These are phyloP conservation scores for Pestalotiopsis sp. DNA, from an alignment of 2,329 filamentous ascomycete species.

Conservation along the genomic window DNA sequence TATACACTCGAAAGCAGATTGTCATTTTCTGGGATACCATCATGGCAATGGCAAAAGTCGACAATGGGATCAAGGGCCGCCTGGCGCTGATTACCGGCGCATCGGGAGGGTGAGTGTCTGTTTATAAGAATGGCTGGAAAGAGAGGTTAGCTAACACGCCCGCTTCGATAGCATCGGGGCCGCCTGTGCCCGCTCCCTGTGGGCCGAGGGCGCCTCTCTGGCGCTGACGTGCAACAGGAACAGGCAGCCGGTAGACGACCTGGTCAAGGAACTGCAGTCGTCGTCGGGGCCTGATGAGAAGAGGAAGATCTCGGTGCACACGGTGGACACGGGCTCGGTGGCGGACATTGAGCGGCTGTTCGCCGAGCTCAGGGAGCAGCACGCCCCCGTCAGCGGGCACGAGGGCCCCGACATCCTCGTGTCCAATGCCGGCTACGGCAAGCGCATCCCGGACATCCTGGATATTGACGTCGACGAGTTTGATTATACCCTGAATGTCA, in stretches of 20 bases:
- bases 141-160: background rate
- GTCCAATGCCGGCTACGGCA: slow-evolving; percentile 67
- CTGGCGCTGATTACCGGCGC: slow-evolving; percentile 36
- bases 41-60: slow-evolving; percentile 25
- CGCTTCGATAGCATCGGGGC: slow-evolving; percentile 30
- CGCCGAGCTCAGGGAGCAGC: slow-evolving; percentile 49
- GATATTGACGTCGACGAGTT: slow-evolving; percentile 66
- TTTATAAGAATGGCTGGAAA: background rate
- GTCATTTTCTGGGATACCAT: background rate
- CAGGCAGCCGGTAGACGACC: slow-evolving; percentile 25
- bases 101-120: slow-evolving; percentile 29
- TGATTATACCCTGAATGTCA: slow-evolving; percentile 62
- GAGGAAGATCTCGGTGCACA: slow-evolving; percentile 49
- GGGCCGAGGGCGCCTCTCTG: slow-evolving; percentile 33
- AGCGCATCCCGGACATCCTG: slow-evolving; percentile 53
- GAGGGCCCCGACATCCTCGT: slow-evolving; percentile 61
- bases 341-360: slow-evolving; percentile 56
- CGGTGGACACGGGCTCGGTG: slow-evolving; percentile 56
- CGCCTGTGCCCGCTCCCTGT: slow-evolving; percentile 32
- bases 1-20: background rate
- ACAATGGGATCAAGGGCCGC: slow-evolving; percentile 33
- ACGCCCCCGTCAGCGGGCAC: slow-evolving; percentile 37
- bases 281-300: slow-evolving; percentile 15
- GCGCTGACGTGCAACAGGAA: slow-evolving; percentile 33
- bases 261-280: slow-evolving; percentile 25